Evolutionary conservation across 2,329 filamentous ascomycete species (phyloP), one percentile per base, ranked within the genome.

Genomic region (Claviceps cyperi): DNA sequence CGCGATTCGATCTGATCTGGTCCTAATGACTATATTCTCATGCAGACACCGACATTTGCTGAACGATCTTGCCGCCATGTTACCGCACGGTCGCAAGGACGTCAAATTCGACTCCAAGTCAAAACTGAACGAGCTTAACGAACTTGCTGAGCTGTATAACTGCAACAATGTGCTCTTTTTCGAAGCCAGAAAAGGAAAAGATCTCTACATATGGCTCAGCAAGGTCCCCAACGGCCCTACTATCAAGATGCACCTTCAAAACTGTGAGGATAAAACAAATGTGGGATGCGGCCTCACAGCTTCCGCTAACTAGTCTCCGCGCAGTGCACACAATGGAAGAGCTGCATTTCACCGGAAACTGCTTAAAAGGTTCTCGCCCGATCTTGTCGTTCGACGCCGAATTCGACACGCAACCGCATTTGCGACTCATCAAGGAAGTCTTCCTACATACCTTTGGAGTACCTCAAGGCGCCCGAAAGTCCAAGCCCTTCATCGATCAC

Each of bases 41-140:
- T 52, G 39, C 59, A 94, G 91, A 67, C 92, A 96, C 67, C 85
- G 92, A 43, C 92, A 98, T 70, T 75, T 98, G 43, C 77, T 98
- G 54, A 86, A 90, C 62, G 92, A 98, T 62, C 75, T 98, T 46
- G 81, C 88, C 51, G 77, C 84, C 32, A 81, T 98, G 67, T 81
- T 98, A 56, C 92, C 92, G 2, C 92, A 98, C 66, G 83, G 83
- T 57, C 82, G 88, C 62, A 95, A 94, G 71, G 92, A 98, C 65
- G 88, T 86, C 59, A 98, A 98, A 69, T 86, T 96, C 57, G 92
- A 98, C 67, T 92, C 88, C 49, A 97, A 97, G 71, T 90, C 86
- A 38, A 89, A 92, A 72, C 76, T 89, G 58, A 77, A 81, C 76
- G 74, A 85, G 64, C 78, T 94, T 48, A 92, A 92, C 69, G 86